Evolutionary conservation across 108 stramenopile species (phyloP), one percentile per base, ranked within the genome.

Genomic region (Nannochloropsis salina): DNA sequence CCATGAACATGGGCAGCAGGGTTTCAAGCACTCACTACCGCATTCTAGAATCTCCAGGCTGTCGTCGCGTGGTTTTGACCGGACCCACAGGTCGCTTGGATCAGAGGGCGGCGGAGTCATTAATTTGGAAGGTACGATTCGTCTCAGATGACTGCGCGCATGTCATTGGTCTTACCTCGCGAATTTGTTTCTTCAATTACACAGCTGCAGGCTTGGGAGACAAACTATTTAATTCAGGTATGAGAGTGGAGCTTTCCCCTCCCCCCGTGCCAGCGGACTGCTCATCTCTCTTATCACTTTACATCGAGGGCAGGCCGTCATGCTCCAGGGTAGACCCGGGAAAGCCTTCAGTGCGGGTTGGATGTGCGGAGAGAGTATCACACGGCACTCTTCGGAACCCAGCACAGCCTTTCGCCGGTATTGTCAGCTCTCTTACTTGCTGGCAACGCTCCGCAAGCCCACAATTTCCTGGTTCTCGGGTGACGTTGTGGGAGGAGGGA

Each of bases 161-260:
- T 15, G 12, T n/a, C 31, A 31, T 31, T 31, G 31, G 31, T 15
- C 61, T 74, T 74, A 74, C 61, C 61, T 74, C 3, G n/a, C n/a
- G n/a, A 15, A 6, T 6, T 74, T 74, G 20, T n/a, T n/a, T n/a
- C 15, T n/a, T 74, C 61, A 74, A 74, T n/a, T 74, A 74, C 61
- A 74, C 61, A 74, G 61, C 61, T 74, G 61, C 61, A 74, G n/a
- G 15, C 61, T n/a, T 74, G 61, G 61, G 61, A 74, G 61, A 74
- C 61, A 15, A 74, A 74, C n/a, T 74, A 74, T n/a, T n/a, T 74
- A n/a, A 74, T 74, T 74, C 61, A 74, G 61, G 61, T 74, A 6
- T n/a, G n/a, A n/a, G 15, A 74, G 15, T n/a, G 31, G 31, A 31
- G 31, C 31, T 31, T 31, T 31, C 31, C 31, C 31, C 1, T 31